Percentiles rank a stretch among this genome's conserved stretches.
phyloP scores from a whole-genome alignment of 257 asterid genomes.

The Lavandula angustifolia region DNA sequence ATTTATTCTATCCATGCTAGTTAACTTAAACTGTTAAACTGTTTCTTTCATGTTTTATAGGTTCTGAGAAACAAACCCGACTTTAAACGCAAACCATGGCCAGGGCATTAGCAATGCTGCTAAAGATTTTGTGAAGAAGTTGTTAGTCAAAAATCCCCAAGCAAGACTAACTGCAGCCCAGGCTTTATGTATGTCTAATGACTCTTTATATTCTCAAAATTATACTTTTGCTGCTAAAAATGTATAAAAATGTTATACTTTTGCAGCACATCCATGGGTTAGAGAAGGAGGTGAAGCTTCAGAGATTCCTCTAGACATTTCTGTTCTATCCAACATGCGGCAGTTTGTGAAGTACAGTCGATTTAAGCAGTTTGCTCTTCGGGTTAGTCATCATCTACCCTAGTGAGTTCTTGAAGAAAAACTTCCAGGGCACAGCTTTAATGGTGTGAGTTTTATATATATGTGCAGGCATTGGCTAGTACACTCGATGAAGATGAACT shows the following conservation, averaged over 20 bases:
- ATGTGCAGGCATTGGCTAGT: slow-evolving; percentile 96
- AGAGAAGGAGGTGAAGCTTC: slow-evolving; percentile 99
- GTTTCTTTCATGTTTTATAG: slow-evolving; percentile 37
- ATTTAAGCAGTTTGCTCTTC: slow-evolving; percentile 93
- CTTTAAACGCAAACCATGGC: slow-evolving; percentile 98
- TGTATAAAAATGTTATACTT: background rate
- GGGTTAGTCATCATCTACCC: slow-evolving; percentile 50
- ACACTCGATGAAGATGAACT: slow-evolving; percentile 89
- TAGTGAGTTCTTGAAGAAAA: slow-evolving; percentile 13
- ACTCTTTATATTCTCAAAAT: no score
- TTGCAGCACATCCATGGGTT: slow-evolving; percentile 98
- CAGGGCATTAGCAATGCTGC: slow-evolving; percentile 83
- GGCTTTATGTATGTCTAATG: slow-evolving; percentile 93
- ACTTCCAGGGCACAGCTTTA: background rate
- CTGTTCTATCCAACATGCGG: slow-evolving; percentile 87
- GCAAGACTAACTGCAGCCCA: slow-evolving; percentile 99
- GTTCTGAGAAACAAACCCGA: slow-evolving; percentile 95
- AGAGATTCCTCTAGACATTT: slow-evolving; percentile 95
- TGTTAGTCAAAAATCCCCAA: slow-evolving; percentile 87
- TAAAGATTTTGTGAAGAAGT: slow-evolving; percentile 92
- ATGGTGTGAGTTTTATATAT: slow-evolving; percentile 16
- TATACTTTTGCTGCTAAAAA: background rate
- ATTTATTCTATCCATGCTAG: slow-evolving; percentile 5
- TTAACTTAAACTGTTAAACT: slow-evolving; percentile 32
- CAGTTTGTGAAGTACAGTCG: slow-evolving; percentile 89